Percentiles rank a stretch among this genome's conserved stretches.
Conservation (phyloP, 208 protist species). For the Acanthamoeba healyi region DNA sequence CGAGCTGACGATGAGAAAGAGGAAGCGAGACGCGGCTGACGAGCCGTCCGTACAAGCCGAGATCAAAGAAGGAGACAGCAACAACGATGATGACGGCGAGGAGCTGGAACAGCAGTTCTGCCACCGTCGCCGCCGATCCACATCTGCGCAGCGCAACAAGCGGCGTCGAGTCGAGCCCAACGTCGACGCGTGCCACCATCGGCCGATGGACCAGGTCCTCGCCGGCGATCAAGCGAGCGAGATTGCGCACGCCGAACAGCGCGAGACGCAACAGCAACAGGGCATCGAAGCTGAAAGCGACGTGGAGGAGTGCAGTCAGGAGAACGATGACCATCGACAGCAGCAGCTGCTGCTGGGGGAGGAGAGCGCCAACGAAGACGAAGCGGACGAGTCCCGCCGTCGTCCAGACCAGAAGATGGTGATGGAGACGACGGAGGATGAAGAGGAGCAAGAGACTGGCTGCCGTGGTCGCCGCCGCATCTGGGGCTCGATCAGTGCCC, state of each 20-base stretch:
- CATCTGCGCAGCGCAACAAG: background rate
- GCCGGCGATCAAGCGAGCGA: no score
- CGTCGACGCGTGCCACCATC: no score
- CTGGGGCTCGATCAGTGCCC: background rate
- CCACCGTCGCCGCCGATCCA: no score
- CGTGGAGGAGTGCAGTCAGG: background rate
- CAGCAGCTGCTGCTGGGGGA: background rate
- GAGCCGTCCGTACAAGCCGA: no score
- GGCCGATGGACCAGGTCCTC: no score
- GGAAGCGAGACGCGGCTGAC: background rate
- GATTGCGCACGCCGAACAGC: no score
- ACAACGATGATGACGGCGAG: no score
- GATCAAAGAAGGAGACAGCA: no score
- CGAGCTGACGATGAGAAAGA: background rate
- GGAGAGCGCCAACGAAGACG: background rate
- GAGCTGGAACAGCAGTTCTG: no score
- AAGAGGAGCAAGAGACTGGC: no score
- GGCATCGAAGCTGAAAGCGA: background rate
- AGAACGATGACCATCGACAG: background rate
- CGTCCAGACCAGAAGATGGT: background rate
- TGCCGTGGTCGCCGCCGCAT: background rate
- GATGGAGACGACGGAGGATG: no score
- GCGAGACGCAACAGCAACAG: no score
- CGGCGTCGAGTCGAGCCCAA: background rate
- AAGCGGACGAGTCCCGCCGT: background rate